Evolutionary conservation across 2,329 filamentous ascomycete species (phyloP).

Genomic region (Bipolaris bicolor): DNA sequence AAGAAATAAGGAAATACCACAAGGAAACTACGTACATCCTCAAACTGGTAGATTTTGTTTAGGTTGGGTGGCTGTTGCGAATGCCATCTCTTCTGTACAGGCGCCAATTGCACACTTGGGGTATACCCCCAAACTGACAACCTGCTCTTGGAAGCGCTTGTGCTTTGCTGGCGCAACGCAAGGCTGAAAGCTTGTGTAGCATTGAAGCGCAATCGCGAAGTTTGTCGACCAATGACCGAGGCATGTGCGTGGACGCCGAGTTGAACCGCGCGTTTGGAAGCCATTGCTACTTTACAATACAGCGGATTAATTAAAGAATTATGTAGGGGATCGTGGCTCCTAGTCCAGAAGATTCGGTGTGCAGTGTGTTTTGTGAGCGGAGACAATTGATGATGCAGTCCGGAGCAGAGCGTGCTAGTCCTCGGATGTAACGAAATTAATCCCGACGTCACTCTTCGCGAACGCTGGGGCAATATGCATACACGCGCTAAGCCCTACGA

Average conservation of each 20-base stretch:
- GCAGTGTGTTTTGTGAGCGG: not conserved
- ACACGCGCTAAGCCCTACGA: slow-evolving; percentile 13
- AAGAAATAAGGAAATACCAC: no score
- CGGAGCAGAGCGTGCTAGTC: slow-evolving; percentile 15
- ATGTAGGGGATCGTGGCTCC: not conserved
- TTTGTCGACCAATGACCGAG: slow-evolving; percentile 13
- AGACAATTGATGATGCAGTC: slow-evolving; percentile 3
- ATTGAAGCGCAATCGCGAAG: slow-evolving; percentile 16
- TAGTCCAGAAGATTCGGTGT: not conserved
- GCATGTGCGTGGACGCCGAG: slow-evolving; percentile 18
- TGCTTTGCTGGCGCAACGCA: slow-evolving; percentile 4
- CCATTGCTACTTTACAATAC: slow-evolving; percentile 19
- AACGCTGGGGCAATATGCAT: slow-evolving; percentile 5
- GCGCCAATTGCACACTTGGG: not conserved
- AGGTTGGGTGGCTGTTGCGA: slow-evolving; percentile 37
- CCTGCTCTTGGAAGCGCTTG: not conserved
- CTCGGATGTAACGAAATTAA: slow-evolving; percentile 29
- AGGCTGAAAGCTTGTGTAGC: slow-evolving; percentile 14
- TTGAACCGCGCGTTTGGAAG: slow-evolving; percentile 26
- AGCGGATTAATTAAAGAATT: not conserved
- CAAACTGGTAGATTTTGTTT: slow-evolving; percentile 50
- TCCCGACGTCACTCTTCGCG: slow-evolving; percentile 32
- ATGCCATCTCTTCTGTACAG: slow-evolving; percentile 42
- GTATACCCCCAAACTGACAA: not conserved
- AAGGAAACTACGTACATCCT: slow-evolving; percentile 36